These are phyloP conservation scores for Cyberlindnera misumaiensis DNA, from an alignment of 805 yeast genomes.

Conservation along the genomic window DNA sequence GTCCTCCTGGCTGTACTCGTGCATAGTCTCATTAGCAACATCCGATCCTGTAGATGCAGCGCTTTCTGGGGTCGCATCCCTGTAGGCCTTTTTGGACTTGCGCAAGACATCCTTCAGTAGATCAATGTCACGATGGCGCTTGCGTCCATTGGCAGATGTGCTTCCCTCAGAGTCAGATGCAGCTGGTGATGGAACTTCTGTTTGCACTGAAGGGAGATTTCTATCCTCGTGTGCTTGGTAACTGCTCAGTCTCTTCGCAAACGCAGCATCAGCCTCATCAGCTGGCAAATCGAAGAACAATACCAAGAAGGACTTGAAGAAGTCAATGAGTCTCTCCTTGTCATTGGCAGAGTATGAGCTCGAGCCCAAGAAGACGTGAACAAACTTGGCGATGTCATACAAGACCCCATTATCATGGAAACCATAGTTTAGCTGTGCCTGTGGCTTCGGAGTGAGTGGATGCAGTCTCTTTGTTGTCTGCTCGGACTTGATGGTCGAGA, in stretches of 20 bases:
- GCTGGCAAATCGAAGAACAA: conserved; percentile 61
- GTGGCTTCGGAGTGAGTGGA: conserved; percentile 84
- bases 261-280: conserved; percentile 37
- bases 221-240: neutral
- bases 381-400: conserved; percentile 63
- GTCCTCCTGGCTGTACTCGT: conserved; percentile 23
- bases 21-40: conserved; percentile 16
- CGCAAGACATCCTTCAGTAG: conserved; percentile 53
- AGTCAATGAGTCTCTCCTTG: conserved; percentile 66
- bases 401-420: conserved; percentile 64
- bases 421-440: conserved; percentile 57
- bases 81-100: conserved; percentile 36
- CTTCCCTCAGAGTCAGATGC: conserved; percentile 13
- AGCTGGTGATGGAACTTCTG: conserved; percentile 1
- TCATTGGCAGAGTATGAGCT: conserved; percentile 77
- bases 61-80: conserved; percentile 25
- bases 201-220: neutral
- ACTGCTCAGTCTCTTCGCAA: conserved; percentile 26
- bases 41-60: conserved; percentile 11
- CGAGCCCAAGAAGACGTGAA: conserved; percentile 58
- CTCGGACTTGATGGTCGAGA: conserved; percentile 87
- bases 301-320: conserved; percentile 62
- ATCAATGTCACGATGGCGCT: conserved; percentile 42
- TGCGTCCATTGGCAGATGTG: conserved; percentile 18
- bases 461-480: conserved; percentile 81